Evolutionary conservation across 2,329 filamentous ascomycete genomes (phyloP).

Genomic region (Aspergillus ibericus): DNA sequence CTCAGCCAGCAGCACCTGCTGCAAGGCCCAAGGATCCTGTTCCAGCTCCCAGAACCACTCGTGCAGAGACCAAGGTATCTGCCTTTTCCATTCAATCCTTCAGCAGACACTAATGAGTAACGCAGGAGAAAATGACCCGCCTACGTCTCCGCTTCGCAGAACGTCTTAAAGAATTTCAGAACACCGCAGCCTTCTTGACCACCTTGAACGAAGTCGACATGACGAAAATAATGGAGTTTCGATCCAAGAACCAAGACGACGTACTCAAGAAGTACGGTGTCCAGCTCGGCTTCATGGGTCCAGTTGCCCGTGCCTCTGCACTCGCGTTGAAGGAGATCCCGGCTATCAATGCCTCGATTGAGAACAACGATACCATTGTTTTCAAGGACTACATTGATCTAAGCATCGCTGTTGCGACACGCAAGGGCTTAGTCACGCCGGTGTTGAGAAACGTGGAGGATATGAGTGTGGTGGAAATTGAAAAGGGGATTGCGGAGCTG

Average conservation of each 20-base stretch:
- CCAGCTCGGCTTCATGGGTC: conserved; percentile 99
- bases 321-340: conserved; percentile 95
- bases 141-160: conserved; percentile 97
- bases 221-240: conserved; percentile 95
- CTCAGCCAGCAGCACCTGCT: conserved; percentile 18
- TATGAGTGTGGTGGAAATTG: conserved; percentile 84
- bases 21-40: conserved; percentile 19
- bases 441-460: conserved; percentile 91
- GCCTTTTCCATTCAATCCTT: conserved; percentile 21
- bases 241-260: conserved; percentile 95
- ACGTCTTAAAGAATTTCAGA: conserved; percentile 97
- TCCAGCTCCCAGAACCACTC: conserved; percentile 59
- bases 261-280: conserved; percentile 92
- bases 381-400: conserved; percentile 98
- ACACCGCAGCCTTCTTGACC: conserved; percentile 93
- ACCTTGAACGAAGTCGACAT: conserved; percentile 99
- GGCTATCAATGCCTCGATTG: conserved; percentile 92
- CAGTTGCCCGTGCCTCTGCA: conserved; percentile 85
- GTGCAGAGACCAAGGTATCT: conserved; percentile 83
- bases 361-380: conserved; percentile 96
- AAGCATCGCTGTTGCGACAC: conserved; percentile 92
- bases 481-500: conserved; percentile 86
- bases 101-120: conserved; percentile 7
- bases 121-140: conserved; percentile 97
- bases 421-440: conserved; percentile 95